phyloP scores from a whole-genome alignment of 345 rosid genomes.

The Camelina laxa region DNA sequence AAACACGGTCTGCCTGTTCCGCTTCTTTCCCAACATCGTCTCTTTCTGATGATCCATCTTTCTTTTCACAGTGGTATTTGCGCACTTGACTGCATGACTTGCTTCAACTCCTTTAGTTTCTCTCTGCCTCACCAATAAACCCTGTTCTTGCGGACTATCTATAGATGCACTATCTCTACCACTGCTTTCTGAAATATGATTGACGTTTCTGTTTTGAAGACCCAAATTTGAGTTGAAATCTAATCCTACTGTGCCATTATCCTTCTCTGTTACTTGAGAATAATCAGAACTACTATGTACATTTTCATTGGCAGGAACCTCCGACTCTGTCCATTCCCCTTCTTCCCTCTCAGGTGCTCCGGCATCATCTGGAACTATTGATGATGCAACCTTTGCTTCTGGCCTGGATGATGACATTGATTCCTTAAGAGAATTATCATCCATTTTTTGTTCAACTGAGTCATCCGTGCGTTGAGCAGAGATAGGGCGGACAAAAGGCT shows the following conservation, averaged over 20 bases:
- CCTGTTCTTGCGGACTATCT: constrained; percentile 54
- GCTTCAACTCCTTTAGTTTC: constrained; percentile 89
- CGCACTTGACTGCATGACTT: constrained; percentile 67
- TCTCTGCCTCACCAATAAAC: constrained; percentile 58
- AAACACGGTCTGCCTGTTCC: constrained; percentile 89
- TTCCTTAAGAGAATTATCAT: constrained; percentile 44
- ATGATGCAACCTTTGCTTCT: constrained; percentile 45
- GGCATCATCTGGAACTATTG: constrained; percentile 44
- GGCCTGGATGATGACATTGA: constrained; percentile 39
- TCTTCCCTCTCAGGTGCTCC: constrained; percentile 81
- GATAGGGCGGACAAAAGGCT: constrained; percentile 76
- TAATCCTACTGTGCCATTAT: constrained; percentile 42
- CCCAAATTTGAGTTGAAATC: constrained; percentile 44
- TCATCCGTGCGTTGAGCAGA: constrained; percentile 46
- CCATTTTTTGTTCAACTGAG: constrained; percentile 50
- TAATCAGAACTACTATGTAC: constrained; percentile 38
- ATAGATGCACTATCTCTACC: constrained; percentile 46
- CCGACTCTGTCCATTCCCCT: constrained; percentile 94
- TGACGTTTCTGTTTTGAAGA: constrained; percentile 46
- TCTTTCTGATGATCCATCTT: constrained; percentile 92
- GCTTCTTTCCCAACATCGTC: constrained; percentile 97
- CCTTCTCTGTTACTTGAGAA: constrained; percentile 46
- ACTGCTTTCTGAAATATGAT: constrained; percentile 54
- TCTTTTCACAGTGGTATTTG: constrained; percentile 78
- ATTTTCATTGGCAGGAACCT: constrained; percentile 46